Evolutionary conservation across 2,329 filamentous ascomycete species (phyloP).

Genomic region (Fusarium pseudonygamai): DNA sequence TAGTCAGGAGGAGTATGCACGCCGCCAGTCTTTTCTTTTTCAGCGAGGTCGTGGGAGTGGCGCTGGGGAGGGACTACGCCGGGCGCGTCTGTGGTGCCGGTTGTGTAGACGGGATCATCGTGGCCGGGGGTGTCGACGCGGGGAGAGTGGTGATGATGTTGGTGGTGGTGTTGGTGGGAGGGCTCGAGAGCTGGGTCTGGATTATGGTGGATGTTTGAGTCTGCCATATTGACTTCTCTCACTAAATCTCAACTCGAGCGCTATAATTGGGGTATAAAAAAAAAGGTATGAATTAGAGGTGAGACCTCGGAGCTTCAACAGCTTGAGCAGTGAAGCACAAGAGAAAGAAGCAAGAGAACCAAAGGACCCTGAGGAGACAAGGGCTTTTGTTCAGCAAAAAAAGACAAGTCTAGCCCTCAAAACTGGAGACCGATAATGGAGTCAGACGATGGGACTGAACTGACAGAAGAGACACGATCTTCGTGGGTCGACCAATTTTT

Average conservation of each 20-base stretch:
- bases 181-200: constrained; percentile 46
- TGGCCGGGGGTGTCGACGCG: constrained; percentile 47
- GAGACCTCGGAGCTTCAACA: constrained; percentile 15
- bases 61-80: constrained; percentile 47
- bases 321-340: constrained; percentile 30
- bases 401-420: not conserved
- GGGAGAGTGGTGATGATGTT: constrained; percentile 54
- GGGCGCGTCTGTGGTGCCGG: constrained; percentile 51
- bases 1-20: constrained; percentile 49
- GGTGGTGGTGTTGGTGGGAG: constrained; percentile 55
- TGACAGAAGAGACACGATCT: constrained; percentile 17
- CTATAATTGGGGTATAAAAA: not conserved
- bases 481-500: constrained; percentile 14
- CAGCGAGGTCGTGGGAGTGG: not conserved
- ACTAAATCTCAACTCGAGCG: not conserved
- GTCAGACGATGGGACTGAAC: not conserved
- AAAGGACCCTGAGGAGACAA: not conserved
- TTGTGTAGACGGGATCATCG: constrained; percentile 59
- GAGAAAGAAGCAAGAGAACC: not conserved
- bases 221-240: constrained; percentile 19
- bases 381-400: constrained; percentile 6
- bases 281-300: not conserved
- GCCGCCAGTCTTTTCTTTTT: constrained; percentile 35
- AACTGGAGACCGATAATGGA: not conserved
- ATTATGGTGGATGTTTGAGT: constrained; percentile 29